phyloP scores from a whole-genome alignment of 345 rosid genomes.

The Conringia planisiliqua region DNA sequence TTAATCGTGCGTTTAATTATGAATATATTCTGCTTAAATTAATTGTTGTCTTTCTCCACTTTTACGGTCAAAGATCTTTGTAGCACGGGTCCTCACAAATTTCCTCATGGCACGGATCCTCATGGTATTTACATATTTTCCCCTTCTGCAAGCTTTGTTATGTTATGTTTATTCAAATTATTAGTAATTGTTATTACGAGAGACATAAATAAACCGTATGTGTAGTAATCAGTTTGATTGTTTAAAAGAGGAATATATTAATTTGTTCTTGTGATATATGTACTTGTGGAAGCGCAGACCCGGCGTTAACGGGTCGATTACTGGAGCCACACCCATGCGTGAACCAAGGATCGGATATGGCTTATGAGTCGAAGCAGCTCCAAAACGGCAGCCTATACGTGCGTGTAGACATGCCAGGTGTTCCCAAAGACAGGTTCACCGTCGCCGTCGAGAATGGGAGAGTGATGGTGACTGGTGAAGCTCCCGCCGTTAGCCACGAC shows the following conservation, averaged over 20 bases:
- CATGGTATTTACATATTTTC: background rate
- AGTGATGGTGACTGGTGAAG: conserved; percentile 6
- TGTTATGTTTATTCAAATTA: background rate
- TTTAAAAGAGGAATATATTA: background rate
- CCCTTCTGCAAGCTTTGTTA: background rate
- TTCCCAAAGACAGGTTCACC: conserved; percentile 9
- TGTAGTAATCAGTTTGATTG: background rate
- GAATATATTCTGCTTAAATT: no score
- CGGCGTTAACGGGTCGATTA: background rate
- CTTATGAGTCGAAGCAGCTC: conserved; percentile 23
- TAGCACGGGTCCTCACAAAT: background rate
- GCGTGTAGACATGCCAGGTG: conserved; percentile 31
- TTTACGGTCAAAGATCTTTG: background rate
- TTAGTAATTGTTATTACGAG: background rate
- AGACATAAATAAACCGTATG: background rate
- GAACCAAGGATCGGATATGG: conserved; percentile 10
- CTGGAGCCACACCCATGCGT: conserved; percentile 19
- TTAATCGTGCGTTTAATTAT: no score
- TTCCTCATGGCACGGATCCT: background rate
- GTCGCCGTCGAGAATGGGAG: background rate
- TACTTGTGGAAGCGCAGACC: background rate
- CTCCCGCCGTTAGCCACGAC: conserved; percentile 18
- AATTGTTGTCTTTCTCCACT: no score
- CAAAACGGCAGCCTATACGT: conserved; percentile 14
- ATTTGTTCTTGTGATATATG: background rate